Conservation (phyloP, 345 rosid genomes). For the Cardamine occulta region DNA sequence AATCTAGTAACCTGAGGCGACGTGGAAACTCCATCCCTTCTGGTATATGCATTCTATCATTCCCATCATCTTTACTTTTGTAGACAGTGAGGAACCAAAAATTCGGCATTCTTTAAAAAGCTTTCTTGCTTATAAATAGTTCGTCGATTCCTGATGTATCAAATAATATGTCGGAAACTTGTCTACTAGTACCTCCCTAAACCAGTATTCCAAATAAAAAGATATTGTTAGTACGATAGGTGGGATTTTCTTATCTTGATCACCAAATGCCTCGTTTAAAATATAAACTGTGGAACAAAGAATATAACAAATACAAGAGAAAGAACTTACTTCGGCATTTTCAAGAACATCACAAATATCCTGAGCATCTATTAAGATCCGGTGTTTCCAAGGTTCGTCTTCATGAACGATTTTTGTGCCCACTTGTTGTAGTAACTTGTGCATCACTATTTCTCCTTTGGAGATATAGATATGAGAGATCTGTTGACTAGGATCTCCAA, state of each 20-base stretch:
- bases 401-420: constrained; percentile 2
- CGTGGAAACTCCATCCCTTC: constrained; percentile 3
- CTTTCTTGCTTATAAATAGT: neutral
- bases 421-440: constrained; percentile 43
- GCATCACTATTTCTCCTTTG: constrained; percentile 25
- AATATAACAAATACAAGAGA: neutral
- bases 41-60: neutral
- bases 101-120: constrained; percentile 26
- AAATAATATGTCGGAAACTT: constrained; percentile 19
- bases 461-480: constrained; percentile 20
- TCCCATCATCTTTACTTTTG: neutral
- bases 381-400: constrained; percentile 26
- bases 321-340: constrained; percentile 8
- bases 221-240: too few relatives aligned
- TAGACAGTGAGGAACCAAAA: constrained; percentile 29
- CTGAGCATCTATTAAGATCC: constrained; percentile 19
- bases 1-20: constrained; percentile 21
- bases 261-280: too few relatives aligned
- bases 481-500: constrained; percentile 16
- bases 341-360: constrained; percentile 34
- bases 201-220: neutral
- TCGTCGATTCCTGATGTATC: neutral
- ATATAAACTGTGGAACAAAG: too few relatives aligned
- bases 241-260: too few relatives aligned
- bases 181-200: constrained; percentile 37